phyloP scores from a whole-genome alignment of 116 monocot species.

The Zostera marina region DNA sequence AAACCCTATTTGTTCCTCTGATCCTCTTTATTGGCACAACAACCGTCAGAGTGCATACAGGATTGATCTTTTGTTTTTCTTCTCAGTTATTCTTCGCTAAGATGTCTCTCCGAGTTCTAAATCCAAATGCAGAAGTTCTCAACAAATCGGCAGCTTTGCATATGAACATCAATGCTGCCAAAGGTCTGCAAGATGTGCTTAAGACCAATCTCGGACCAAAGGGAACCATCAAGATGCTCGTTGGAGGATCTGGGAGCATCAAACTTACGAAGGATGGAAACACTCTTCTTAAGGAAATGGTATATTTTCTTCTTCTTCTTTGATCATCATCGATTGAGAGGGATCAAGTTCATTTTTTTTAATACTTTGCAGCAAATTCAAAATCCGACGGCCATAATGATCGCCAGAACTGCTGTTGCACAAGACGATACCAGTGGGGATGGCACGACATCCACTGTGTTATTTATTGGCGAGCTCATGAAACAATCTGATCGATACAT shows the following conservation, averaged over 20 bases:
- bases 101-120: slow-evolving; percentile 87
- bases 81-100: background rate
- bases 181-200: slow-evolving; percentile 94
- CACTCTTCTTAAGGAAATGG: slow-evolving; percentile 97
- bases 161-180: slow-evolving; percentile 99
- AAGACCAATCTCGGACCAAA: slow-evolving; percentile 98
- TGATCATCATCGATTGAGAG: too few species aligned
- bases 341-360: slow-evolving; percentile 4
- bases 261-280: slow-evolving; percentile 99
- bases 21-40: too few species aligned
- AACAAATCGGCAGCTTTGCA: slow-evolving; percentile 95
- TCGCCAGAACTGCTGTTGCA: slow-evolving; percentile 94
- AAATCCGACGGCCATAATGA: slow-evolving; percentile 98
- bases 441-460: slow-evolving; percentile 92
- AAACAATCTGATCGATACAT: slow-evolving; percentile 72
- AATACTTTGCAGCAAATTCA: slow-evolving; percentile 63
- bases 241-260: slow-evolving; percentile 89
- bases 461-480: slow-evolving; percentile 98
- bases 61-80: too few species aligned
- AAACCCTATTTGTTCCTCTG: too few species aligned
- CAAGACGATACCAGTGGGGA: slow-evolving; percentile 92
- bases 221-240: slow-evolving; percentile 99
- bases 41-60: too few species aligned
- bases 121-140: slow-evolving; percentile 95
- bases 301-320: slow-evolving; percentile 6